phyloP scores from a whole-genome alignment of 805 yeast species.

The Zygosaccharomyces kombuchaensis region DNA sequence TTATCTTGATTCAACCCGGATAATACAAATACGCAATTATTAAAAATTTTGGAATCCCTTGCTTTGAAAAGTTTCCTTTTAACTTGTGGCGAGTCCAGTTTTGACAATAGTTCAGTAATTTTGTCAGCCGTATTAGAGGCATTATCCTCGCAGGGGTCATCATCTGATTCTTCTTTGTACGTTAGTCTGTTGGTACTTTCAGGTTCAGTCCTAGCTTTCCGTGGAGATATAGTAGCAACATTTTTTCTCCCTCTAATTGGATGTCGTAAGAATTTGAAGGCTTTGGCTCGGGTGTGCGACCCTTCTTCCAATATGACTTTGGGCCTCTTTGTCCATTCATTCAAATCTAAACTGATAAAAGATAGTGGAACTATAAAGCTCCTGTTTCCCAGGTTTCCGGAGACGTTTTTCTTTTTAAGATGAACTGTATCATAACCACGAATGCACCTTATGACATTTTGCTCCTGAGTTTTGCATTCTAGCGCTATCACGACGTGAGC shows the following conservation, averaged over 20 bases:
- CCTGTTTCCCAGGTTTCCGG: slow-evolving; percentile 20
- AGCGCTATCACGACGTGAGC: slow-evolving; percentile 47
- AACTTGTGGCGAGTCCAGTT: neutral
- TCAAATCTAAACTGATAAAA: slow-evolving; percentile 32
- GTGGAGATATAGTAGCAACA: slow-evolving; percentile 11
- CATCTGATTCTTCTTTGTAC: slow-evolving; percentile 13
- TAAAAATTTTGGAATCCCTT: slow-evolving; percentile 23
- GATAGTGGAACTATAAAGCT: slow-evolving; percentile 26
- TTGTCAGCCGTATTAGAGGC: neutral
- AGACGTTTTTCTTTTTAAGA: slow-evolving; percentile 30
- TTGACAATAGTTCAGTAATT: neutral
- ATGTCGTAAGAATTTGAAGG: slow-evolving; percentile 14
- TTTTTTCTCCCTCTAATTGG: slow-evolving; percentile 25
- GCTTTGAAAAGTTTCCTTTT: neutral
- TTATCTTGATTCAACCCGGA: slow-evolving; percentile 36
- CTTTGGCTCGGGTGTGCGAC: slow-evolving; percentile 12
- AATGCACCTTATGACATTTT: slow-evolving; percentile 44
- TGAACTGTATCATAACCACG: slow-evolving; percentile 56
- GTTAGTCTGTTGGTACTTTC: slow-evolving; percentile 5
- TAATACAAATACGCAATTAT: slow-evolving; percentile 38
- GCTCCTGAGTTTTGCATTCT: slow-evolving; percentile 23
- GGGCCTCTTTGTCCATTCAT: slow-evolving; percentile 36
- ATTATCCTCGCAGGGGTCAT: slow-evolving; percentile 3
- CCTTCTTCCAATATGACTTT: slow-evolving; percentile 26
- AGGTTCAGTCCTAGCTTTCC: slow-evolving; percentile 9